phyloP scores from a whole-genome alignment of 108 stramenopile genomes.

The Cyclotella kingstonii region DNA sequence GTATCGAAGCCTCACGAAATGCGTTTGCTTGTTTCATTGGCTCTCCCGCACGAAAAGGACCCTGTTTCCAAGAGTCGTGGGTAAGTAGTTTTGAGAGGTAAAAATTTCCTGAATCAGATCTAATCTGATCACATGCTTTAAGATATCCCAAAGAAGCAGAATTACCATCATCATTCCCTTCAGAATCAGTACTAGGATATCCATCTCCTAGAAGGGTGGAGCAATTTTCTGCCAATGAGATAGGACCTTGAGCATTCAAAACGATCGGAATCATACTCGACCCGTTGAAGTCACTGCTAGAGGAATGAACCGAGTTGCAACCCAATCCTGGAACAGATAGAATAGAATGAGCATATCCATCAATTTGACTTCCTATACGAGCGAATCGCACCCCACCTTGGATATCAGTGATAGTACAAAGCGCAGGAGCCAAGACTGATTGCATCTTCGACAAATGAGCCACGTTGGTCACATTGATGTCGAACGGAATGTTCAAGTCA shows the following conservation, averaged over 20 bases:
- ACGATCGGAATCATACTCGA: constrained; percentile 56
- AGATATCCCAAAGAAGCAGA: constrained; percentile 64
- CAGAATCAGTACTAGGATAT: constrained; percentile 50
- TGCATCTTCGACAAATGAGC: constrained; percentile 58
- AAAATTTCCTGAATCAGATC: constrained; percentile 57
- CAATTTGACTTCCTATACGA: constrained; percentile 59
- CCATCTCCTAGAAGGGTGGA: constrained; percentile 71
- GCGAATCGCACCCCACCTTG: constrained; percentile 88
- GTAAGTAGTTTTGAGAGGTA: constrained; percentile 73
- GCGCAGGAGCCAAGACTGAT: constrained; percentile 70
- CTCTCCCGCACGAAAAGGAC: constrained; percentile 16
- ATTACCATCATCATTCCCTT: constrained; percentile 50
- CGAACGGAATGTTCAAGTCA: constrained; percentile 68
- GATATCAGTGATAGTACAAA: constrained; percentile 61
- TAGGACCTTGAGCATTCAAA: constrained; percentile 50
- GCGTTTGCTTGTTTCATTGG: too few species aligned
- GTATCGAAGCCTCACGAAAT: constrained; percentile 62
- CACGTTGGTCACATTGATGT: constrained; percentile 55
- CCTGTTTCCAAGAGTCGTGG: constrained; percentile 46
- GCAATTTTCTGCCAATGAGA: constrained; percentile 63
- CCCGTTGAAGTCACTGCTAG: too few species aligned
- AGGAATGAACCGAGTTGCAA: constrained; percentile 21
- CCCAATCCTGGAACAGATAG: constrained; percentile 83
- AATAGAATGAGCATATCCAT: constrained; percentile 79
- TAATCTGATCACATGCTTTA: constrained; percentile 56